Base-by-base conservation (phyloP, 2,329 filamentous ascomycete species). In the Talaromyces sp. region DNA sequence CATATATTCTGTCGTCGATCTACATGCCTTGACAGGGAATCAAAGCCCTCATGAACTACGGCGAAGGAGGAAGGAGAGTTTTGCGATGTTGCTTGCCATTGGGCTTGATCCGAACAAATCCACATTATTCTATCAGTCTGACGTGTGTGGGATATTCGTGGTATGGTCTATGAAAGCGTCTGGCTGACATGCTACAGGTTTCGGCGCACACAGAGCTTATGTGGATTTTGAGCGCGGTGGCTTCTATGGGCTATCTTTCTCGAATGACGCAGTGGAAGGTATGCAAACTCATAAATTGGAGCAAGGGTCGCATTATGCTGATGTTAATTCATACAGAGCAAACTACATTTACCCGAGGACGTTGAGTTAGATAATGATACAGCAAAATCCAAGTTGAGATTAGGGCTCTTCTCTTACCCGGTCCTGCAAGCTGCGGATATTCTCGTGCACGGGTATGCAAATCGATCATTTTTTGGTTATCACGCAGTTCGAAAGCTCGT, bases 201-300 rank as follows among this genome's bases (percentile, higher is more conserved):
- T 83, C 88, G 19, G 88, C 89, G 56, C 95, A 98, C 79, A 82
- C 90, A 3, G 93, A 98, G 78, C 84, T 99, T 68, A 96, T 97
- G 91, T 99, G 95, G 95, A 93, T 98, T 73, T 80, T 99, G 67
- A 94, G 92, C 74, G 97, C 93, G 70, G 90, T 91, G 61, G 91
- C 95, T 27, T 94, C 91, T 5, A 93, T 95, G 78, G 95, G 95
- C 45, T 96, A 97, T 78, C 82, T 99, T n/a, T 90, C 90, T 10
- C 85, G 95, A n/a, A 99, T 99, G 95, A 98, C 95, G 33, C 95
- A 98, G 78, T 99, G 95, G 93, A 99, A 99, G 88, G 92, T 92
- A 73, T 69, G 73, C 39, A 56, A 63, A 5, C 3, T 35, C 11
- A n/a, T 27, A 25, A 66, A 19, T 58, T 47, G 45, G 60, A 31